Conservation (phyloP, 2,329 filamentous ascomycete genomes). For the Sporothrix brasiliensis region DNA sequence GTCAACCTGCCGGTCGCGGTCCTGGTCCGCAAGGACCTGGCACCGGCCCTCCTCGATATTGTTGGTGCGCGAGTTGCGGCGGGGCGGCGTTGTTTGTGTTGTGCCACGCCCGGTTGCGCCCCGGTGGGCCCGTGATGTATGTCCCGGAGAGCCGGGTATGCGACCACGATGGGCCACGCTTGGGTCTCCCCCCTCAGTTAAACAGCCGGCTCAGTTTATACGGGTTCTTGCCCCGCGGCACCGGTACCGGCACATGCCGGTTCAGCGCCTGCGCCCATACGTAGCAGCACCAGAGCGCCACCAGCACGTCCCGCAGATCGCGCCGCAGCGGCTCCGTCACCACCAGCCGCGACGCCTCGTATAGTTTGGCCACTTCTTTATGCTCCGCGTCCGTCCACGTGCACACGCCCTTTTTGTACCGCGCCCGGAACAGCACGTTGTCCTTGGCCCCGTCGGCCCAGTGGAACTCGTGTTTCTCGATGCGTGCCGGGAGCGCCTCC, state of each 20-base stretch:
- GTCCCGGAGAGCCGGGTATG: no score
- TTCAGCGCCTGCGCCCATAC: conserved; percentile 16
- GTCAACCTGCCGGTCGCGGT: no score
- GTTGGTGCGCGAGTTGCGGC: no score
- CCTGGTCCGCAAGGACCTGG: no score
- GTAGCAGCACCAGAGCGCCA: conserved; percentile 27
- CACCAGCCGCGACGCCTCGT: conserved; percentile 8
- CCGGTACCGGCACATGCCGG: not conserved
- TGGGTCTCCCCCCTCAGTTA: not conserved
- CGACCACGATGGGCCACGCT: no score
- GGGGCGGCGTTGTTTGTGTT: no score
- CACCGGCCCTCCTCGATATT: no score
- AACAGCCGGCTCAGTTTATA: not conserved
- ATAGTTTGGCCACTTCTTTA: not conserved
- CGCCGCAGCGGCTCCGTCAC: conserved; percentile 15
- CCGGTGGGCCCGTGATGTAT: no score
- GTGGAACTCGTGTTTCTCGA: not conserved
- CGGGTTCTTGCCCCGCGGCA: conserved; percentile 7
- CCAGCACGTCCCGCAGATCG: conserved; percentile 6
- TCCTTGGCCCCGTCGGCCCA: not conserved
- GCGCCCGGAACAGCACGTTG: not conserved
- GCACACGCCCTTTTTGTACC: not conserved
- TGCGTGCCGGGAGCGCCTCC: not conserved
- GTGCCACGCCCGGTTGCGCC: no score
- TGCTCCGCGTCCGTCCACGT: not conserved